These are phyloP conservation scores for Brassica balearica DNA, from an alignment of 441 rosid genomes.

Conservation along the genomic window DNA sequence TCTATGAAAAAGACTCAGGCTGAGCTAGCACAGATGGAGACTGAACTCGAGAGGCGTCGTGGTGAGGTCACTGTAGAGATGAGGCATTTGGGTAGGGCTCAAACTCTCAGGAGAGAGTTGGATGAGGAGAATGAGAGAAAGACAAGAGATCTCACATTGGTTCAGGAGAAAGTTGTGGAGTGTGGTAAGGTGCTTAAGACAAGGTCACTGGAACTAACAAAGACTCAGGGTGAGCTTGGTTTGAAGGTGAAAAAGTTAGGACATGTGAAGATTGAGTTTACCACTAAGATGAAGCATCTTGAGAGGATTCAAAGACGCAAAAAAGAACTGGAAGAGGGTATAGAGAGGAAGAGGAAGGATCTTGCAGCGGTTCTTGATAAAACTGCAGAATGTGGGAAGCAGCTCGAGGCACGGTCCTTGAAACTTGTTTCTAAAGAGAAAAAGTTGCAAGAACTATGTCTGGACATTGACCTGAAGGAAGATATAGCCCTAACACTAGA, in stretches of 20 bases:
- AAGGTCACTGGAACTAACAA: constrained; percentile 27
- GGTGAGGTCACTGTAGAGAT: constrained; percentile 17
- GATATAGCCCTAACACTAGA: constrained; percentile 20
- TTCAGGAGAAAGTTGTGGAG: neutral
- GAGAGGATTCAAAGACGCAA: neutral
- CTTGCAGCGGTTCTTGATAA: neutral
- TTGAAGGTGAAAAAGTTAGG: neutral
- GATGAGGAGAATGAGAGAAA: constrained; percentile 22
- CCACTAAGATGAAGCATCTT: neutral
- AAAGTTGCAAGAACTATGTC: constrained; percentile 14
- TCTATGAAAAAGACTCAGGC: constrained; percentile 4
- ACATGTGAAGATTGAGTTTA: neutral
- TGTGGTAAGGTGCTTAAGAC: constrained; percentile 21
- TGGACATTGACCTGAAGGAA: constrained; percentile 39
- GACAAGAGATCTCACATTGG: neutral
- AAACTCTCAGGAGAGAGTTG: neutral
- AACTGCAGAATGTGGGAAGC: neutral
- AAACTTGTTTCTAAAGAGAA: constrained; percentile 40
- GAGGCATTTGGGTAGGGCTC: constrained; percentile 3
- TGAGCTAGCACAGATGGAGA: constrained; percentile 14
- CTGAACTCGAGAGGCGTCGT: constrained; percentile 24
- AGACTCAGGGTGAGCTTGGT: constrained; percentile 19
- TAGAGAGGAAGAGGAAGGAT: constrained; percentile 7
- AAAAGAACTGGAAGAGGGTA: neutral
- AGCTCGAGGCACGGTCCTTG: constrained; percentile 1